phyloP scores from a whole-genome alignment of 2,329 filamentous ascomycete species.

The Camillea tinctor region DNA sequence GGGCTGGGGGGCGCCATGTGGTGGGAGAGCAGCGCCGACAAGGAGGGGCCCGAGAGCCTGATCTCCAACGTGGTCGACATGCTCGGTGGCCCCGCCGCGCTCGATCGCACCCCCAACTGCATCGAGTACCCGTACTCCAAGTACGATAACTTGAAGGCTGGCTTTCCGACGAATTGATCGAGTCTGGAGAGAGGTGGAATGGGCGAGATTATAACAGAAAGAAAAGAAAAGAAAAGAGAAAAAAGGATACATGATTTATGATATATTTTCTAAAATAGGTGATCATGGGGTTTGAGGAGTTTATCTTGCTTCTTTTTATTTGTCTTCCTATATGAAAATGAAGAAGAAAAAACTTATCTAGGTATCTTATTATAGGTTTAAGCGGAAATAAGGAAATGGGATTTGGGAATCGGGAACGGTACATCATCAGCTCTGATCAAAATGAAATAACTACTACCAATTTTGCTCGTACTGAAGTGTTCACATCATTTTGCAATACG shows the following conservation, averaged over 20 bases:
- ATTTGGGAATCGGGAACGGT: no score
- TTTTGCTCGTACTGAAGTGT: no score
- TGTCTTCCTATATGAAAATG: no score
- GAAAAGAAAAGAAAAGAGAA: not conserved
- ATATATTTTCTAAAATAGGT: not conserved
- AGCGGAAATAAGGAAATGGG: no score
- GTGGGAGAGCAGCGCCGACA: conserved; percentile 89
- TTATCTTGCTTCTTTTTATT: no score
- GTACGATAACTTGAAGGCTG: conserved; percentile 67
- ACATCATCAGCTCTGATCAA: no score
- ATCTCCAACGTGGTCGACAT: conserved; percentile 62
- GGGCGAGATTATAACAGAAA: not conserved
- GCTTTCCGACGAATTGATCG: conserved; percentile 47
- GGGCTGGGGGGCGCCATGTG: conserved; percentile 90
- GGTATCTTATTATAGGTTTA: no score
- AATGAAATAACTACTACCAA: no score
- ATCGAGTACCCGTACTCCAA: conserved; percentile 63
- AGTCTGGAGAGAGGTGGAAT: not conserved
- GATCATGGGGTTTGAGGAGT: no score
- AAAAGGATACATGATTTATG: not conserved
- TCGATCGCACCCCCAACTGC: conserved; percentile 58
- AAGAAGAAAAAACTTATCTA: no score
- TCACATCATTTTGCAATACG: no score
- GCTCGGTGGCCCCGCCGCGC: conserved; percentile 50
- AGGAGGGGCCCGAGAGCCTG: conserved; percentile 62